Evolutionary conservation across 1,284 basidiomycete species (phyloP).

Genomic region (Singerocomus inundabilis): DNA sequence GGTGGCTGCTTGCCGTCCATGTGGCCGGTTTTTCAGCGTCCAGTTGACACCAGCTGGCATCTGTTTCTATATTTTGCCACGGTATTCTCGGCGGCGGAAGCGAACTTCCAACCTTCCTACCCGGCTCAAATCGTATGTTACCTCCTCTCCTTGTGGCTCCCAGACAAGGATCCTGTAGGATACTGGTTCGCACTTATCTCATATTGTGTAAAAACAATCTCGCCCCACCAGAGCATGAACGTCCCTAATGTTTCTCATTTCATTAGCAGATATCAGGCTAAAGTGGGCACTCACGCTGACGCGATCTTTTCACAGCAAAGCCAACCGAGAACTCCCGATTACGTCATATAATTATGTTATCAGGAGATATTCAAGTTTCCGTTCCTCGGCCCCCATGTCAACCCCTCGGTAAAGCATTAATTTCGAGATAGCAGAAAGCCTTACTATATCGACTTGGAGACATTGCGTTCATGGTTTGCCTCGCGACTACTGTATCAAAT

Average conservation of each 20-base stretch:
- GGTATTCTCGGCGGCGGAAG: neutral
- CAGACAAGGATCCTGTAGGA: neutral
- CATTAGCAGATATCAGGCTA: neutral
- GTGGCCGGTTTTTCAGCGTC: neutral
- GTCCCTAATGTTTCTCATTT: neutral
- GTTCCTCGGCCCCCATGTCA: neutral
- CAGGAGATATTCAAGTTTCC: no score
- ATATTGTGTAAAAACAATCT: neutral
- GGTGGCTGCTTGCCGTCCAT: neutral
- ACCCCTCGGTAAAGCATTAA: neutral
- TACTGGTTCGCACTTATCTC: neutral
- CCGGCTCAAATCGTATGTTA: neutral
- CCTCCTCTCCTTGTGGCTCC: no score
- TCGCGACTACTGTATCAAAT: neutral
- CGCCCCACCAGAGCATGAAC: neutral
- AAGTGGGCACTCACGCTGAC: neutral
- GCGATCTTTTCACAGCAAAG: neutral
- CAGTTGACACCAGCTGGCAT: neutral
- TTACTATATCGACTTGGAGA: neutral
- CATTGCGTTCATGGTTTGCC: neutral
- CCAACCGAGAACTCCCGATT: neutral
- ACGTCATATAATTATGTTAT: neutral
- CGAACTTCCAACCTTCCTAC: neutral
- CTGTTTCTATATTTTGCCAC: neutral
- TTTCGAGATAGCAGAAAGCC: neutral